These are phyloP conservation scores for grape (Vitis vinifera) DNA, from an alignment of 164 flowering plant genomes.

Conservation along the genomic window ASM3070453v1 NC_081820.1:19029501-19030000, in stretches of 20 bases:
- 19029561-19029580: too few species aligned
- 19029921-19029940: constrained; percentile 96
- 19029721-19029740: constrained; percentile 62
- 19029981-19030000: constrained; percentile 88
- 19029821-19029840: constrained; percentile 86
- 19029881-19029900: constrained; percentile 76
- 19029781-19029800: constrained; percentile 9
- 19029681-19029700: too few species aligned
- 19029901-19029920: constrained; percentile 64
- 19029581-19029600: too few species aligned
- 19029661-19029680: too few species aligned
- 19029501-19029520: too few species aligned
- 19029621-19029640: too few species aligned
- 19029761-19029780: constrained; percentile 23
- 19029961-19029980: constrained; percentile 91
- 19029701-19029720: background rate
- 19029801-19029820: constrained; percentile 62
- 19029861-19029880: constrained; percentile 81
- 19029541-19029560: too few species aligned
- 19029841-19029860: constrained; percentile 89
- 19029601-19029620: too few species aligned
- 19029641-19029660: too few species aligned
- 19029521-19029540: too few species aligned
- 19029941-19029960: constrained; percentile 98
- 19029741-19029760: constrained; percentile 26